Base-by-base conservation (phyloP, 495 filamentous ascomycete species). In the Penicillium bovifimosum region DNA sequence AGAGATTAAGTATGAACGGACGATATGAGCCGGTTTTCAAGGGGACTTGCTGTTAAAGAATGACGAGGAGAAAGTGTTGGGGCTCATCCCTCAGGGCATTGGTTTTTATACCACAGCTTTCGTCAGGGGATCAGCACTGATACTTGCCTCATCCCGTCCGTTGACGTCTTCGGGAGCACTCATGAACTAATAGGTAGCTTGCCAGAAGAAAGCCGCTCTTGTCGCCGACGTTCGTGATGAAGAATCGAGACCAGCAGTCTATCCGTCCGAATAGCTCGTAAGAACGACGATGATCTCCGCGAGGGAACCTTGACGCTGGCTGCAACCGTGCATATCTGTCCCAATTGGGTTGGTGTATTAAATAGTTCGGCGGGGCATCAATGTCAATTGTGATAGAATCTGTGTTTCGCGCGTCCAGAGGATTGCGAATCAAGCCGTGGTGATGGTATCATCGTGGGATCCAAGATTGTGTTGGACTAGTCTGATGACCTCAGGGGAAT, bases 1-100 rank as follows among this genome's bases (percentile, higher is more conserved):
- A 40, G 46, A 59, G 59, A 48, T 59, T 36, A 50, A 44, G 62
- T 24, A 65, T 33, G 62, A 65, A 55, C 63, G 63, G 63, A 65
- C 60, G 57, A 57, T 65, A 61, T 54, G 20, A 41, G 63, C 53
- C 57, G 49, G 52, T 26, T 36, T 27, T 38, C 63, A 63, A 9
- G 61, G 43, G 42, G 60, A 61, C 54, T 57, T 54, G 41, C 41
- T 45, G 20, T 24, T 35, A 59, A 55, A 46, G 52, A 55, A 54
- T 44, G 41, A 49, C 45, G 44, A 45, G 47, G 47, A 55, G 54
- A 52, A 50, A 51, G 26, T 56, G 56, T 63, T 64, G 43, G 41
- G 58, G 39, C 28, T 40, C 52, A 55, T 41, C 32, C 36, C 18
- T 45, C 34, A 47, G 10, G 29, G 42, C 11, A 11, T 11, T 36